These are phyloP conservation scores for Hanseniaspora vineae DNA, from an alignment of 805 yeast species.

Conservation along the genomic window DNA sequence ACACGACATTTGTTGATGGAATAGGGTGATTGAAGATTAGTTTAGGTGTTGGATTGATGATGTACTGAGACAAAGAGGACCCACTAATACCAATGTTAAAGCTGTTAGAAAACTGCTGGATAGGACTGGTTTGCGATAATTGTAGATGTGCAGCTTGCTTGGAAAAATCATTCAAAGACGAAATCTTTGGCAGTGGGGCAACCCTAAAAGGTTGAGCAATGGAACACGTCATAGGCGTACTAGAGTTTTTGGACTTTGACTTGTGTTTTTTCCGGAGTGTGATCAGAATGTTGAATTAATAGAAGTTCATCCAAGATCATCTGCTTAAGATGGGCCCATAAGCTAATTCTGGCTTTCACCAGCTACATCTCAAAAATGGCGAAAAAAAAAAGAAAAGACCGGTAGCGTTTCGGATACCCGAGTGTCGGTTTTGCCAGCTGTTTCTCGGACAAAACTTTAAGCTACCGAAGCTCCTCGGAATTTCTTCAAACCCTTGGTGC, in stretches of 20 bases:
- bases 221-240: constrained; percentile 7
- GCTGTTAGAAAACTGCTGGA: constrained; percentile 13
- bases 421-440: too few species aligned
- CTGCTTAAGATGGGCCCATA: too few species aligned
- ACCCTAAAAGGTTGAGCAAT: constrained; percentile 25
- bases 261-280: not conserved
- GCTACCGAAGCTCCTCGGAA: too few species aligned
- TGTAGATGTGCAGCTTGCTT: constrained; percentile 15
- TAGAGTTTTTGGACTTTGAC: not conserved
- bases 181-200: constrained; percentile 21
- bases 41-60: constrained; percentile 25
- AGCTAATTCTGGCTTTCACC: too few species aligned
- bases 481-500: too few species aligned
- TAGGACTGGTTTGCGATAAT: constrained; percentile 14
- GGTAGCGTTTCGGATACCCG: too few species aligned
- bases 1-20: constrained; percentile 22
- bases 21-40: constrained; percentile 20
- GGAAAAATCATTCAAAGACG: constrained; percentile 16
- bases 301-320: too few species aligned
- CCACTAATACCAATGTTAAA: constrained; percentile 24
- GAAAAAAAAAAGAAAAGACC: too few species aligned
- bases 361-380: too few species aligned
- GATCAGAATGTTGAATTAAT: not conserved
- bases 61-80: constrained; percentile 22
- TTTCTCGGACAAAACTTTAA: too few species aligned